Percentiles rank a stretch among this genome's conserved stretches.
Evolutionary conservation across 768 basidiomycete species (phyloP).

Genomic region (Cyclocybe aegerita): DNA sequence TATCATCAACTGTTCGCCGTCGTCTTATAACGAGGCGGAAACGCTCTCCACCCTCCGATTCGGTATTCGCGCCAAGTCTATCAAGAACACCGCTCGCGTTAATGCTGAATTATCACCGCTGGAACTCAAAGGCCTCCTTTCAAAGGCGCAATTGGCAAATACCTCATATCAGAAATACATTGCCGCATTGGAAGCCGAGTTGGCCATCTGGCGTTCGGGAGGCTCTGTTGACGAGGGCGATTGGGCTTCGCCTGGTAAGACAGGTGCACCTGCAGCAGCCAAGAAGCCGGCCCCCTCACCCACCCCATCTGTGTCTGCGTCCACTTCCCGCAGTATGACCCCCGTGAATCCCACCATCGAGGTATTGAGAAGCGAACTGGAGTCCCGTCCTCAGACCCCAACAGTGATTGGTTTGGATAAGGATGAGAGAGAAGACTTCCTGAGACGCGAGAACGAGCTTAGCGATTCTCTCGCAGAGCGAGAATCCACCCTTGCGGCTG

Average conservation of each 20-base stretch:
- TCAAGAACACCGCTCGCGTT: constrained; percentile 99
- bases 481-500: constrained; percentile 76
- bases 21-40: constrained; percentile 95
- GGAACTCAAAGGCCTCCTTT: constrained; percentile 90
- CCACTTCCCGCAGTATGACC: constrained; percentile 60
- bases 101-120: constrained; percentile 96
- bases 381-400: constrained; percentile 91
- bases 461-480: constrained; percentile 91
- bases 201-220: constrained; percentile 86
- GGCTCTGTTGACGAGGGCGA: constrained; percentile 80
- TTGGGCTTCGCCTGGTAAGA: constrained; percentile 75
- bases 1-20: constrained; percentile 99
- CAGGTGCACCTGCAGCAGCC: constrained; percentile 49
- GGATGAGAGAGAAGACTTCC: constrained; percentile 97
- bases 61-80: constrained; percentile 99
- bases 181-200: constrained; percentile 85
- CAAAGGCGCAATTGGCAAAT: constrained; percentile 86
- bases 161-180: constrained; percentile 85
- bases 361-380: constrained; percentile 66
- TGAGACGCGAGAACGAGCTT: constrained; percentile 94
- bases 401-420: constrained; percentile 86
- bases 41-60: constrained; percentile 97
- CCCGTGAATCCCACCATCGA: constrained; percentile 75
- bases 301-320: constrained; percentile 54
- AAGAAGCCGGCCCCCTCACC: constrained; percentile 69